Evolutionary conservation across 225 moss, liverwort and hornwort species (phyloP).

Genomic region (Anthoceros angustus): DNA sequence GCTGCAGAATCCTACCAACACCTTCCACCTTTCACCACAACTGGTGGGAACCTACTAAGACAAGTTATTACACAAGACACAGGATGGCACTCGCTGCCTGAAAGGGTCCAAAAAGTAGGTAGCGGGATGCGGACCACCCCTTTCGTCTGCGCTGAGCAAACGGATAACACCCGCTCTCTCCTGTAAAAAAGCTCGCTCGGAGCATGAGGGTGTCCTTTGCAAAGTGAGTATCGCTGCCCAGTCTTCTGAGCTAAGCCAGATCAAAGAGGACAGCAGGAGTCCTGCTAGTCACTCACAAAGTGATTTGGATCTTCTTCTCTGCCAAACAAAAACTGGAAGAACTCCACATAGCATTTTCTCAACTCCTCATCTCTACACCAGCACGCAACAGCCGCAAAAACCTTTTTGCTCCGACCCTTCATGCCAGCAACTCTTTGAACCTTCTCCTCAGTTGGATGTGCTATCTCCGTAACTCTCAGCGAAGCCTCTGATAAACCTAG

Average conservation of each 20-base stretch:
- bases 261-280: background rate
- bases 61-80: no score
- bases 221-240: no score
- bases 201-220: no score
- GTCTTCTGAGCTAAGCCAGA: background rate
- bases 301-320: background rate
- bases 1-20: no score
- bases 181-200: no score
- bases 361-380: slow-evolving; percentile 3
- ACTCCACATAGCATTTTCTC: slow-evolving; percentile 2
- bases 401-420: slow-evolving; percentile 3
- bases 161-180: no score
- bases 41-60: no score
- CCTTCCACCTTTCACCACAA: no score
- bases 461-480: slow-evolving; percentile 1
- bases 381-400: background rate
- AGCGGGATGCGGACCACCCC: no score
- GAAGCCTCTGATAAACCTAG: background rate
- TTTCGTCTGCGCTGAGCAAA: no score
- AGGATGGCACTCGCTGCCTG: no score
- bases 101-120: no score
- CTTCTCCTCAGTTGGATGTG: background rate
- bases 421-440: background rate
- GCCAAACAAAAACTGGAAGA: background rate
- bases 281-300: background rate